phyloP scores from a whole-genome alignment of 257 asterid species.

The Buddleja alternifolia region DNA sequence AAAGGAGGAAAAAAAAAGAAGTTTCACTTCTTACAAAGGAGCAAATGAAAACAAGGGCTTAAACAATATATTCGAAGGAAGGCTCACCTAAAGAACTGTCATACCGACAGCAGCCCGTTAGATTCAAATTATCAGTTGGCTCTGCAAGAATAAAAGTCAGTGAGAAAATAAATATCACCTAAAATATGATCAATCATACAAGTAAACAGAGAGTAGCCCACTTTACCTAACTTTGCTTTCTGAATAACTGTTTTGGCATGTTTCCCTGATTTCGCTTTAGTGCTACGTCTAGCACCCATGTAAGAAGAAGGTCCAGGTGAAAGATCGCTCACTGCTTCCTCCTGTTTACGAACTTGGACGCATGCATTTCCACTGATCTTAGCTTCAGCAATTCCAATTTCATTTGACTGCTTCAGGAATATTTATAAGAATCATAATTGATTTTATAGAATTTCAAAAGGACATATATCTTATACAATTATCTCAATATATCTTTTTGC shows the following conservation, averaged over 20 bases:
- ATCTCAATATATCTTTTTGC: no score
- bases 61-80: not conserved
- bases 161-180: slow-evolving; percentile 17
- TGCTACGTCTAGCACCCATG: slow-evolving; percentile 28
- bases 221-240: slow-evolving; percentile 51
- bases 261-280: slow-evolving; percentile 43
- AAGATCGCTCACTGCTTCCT: slow-evolving; percentile 34
- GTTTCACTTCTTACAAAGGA: not conserved
- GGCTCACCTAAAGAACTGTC: slow-evolving; percentile 86
- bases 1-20: no score
- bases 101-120: slow-evolving; percentile 53
- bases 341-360: slow-evolving; percentile 30
- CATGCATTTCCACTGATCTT: slow-evolving; percentile 28
- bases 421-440: slow-evolving; percentile 18
- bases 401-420: slow-evolving; percentile 39
- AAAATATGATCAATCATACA: slow-evolving; percentile 12
- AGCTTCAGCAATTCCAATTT: slow-evolving; percentile 25
- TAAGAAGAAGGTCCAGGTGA: slow-evolving; percentile 22
- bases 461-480: not conserved
- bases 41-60: slow-evolving; percentile 7
- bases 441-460: slow-evolving; percentile 5
- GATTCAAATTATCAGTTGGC: slow-evolving; percentile 42
- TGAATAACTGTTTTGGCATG: slow-evolving; percentile 34
- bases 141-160: slow-evolving; percentile 45
- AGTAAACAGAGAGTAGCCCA: slow-evolving; percentile 9